Evolutionary conservation across 768 basidiomycete genomes (phyloP).

Genomic region (Tylopilus sp.): DNA sequence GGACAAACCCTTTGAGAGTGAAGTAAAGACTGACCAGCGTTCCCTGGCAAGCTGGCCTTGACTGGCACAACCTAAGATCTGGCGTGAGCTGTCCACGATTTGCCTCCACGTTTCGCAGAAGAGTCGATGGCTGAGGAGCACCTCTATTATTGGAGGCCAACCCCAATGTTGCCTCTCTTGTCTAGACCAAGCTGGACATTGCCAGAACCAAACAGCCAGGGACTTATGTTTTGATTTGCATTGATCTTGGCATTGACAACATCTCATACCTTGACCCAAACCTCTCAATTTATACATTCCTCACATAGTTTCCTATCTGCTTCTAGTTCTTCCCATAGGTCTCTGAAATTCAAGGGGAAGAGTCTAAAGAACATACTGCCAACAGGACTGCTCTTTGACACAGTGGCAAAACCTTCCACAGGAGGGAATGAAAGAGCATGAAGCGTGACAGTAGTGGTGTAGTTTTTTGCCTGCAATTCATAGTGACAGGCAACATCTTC

Average conservation of each 20-base stretch:
- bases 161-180: constrained; percentile 18
- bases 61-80: constrained; percentile 59
- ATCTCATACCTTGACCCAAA: constrained; percentile 66
- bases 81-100: constrained; percentile 51
- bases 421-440: constrained; percentile 70
- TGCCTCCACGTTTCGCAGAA: constrained; percentile 11
- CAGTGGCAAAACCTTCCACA: constrained; percentile 60
- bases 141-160: constrained; percentile 16
- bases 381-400: constrained; percentile 42
- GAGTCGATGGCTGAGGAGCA: not conserved
- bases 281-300: constrained; percentile 58
- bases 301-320: constrained; percentile 53
- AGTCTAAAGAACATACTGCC: constrained; percentile 67
- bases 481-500: constrained; percentile 78
- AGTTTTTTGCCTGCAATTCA: constrained; percentile 81
- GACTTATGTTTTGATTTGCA: constrained; percentile 40
- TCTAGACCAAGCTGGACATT: constrained; percentile 15
- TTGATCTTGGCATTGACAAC: constrained; percentile 66
- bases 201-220: not conserved
- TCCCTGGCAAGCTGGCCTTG: constrained; percentile 68
- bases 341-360: constrained; percentile 79
- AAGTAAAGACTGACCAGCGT: constrained; percentile 68
- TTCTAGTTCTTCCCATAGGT: constrained; percentile 92
- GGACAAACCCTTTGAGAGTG: not conserved
- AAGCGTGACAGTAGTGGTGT: constrained; percentile 80